Conservation (phyloP, 1,284 basidiomycete species). For the Mycena sp. region DNA sequence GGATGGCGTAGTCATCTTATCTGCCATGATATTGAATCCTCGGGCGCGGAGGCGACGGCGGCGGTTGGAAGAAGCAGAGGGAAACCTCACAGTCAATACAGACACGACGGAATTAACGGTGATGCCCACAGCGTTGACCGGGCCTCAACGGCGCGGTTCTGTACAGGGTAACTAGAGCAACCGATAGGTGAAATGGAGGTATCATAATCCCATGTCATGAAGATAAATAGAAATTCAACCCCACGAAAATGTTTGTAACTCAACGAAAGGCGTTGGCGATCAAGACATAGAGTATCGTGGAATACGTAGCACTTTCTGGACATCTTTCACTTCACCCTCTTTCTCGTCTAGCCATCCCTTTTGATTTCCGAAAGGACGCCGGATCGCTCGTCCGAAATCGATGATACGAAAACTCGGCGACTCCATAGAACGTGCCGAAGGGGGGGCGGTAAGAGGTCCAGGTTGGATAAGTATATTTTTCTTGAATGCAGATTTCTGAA, state of each 20-base stretch:
- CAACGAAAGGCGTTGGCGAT: not conserved
- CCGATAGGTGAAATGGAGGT: too few relatives aligned
- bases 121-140: not conserved
- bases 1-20: slow-evolving; percentile 68
- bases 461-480: slow-evolving; percentile 59
- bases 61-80: not conserved
- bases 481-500: slow-evolving; percentile 52
- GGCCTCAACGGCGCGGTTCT: too few relatives aligned
- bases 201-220: too few relatives aligned
- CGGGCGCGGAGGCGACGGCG: slow-evolving; percentile 23
- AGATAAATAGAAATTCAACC: not conserved
- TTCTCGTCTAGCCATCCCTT: slow-evolving; percentile 23
- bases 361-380: slow-evolving; percentile 1
- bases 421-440: slow-evolving; percentile 33
- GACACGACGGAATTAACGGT: not conserved
- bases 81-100: not conserved
- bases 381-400: slow-evolving; percentile 53
- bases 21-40: slow-evolving; percentile 72
- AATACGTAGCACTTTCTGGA: slow-evolving; percentile 23
- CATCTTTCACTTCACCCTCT: slow-evolving; percentile 19
- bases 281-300: slow-evolving; percentile 23
- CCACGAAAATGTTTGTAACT: not conserved
- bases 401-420: slow-evolving; percentile 57
- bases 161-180: too few relatives aligned
- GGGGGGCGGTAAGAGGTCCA: slow-evolving; percentile 52